Percentiles rank a stretch among this genome's conserved stretches.
These are phyloP conservation scores for Jimgerdemannia lactiflua DNA, from an alignment of 192 early-diverging fungal genomes.

Conservation along the genomic window DNA sequence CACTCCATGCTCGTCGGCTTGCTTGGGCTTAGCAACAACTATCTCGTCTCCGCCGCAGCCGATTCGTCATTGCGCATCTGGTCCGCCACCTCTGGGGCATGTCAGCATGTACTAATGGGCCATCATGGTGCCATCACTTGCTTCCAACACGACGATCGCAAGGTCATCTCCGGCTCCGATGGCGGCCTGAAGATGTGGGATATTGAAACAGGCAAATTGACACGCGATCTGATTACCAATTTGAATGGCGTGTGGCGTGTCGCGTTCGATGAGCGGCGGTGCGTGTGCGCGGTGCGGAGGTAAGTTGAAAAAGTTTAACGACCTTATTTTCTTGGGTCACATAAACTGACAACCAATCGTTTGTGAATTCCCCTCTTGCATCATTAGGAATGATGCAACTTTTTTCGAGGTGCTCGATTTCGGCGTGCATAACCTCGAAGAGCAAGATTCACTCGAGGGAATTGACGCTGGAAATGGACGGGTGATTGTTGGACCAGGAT, in stretches of 20 bases:
- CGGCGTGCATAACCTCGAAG: constrained; percentile 58
- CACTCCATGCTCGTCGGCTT: constrained; percentile 95
- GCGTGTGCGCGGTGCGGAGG: constrained; percentile 74
- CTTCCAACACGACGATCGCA: constrained; percentile 93
- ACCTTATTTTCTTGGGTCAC: not conserved
- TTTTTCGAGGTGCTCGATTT: constrained; percentile 87
- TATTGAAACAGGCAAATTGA: constrained; percentile 77
- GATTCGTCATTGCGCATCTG: constrained; percentile 94
- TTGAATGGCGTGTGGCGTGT: constrained; percentile 94
- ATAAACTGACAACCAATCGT: not conserved
- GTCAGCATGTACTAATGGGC: constrained; percentile 68
- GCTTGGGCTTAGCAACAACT: constrained; percentile 77
- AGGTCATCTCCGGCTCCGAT: constrained; percentile 94
- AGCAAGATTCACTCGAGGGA: constrained; percentile 21
- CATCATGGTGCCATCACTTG: constrained; percentile 94
- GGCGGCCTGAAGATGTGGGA: constrained; percentile 97
- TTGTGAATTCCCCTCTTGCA: constrained; percentile 1
- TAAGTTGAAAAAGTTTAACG: constrained; percentile 13
- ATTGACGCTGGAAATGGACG: not conserved
- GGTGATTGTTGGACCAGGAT: not conserved
- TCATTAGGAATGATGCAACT: constrained; percentile 43
- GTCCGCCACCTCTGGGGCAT: constrained; percentile 64
- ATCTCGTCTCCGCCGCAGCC: constrained; percentile 93
- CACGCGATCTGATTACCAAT: constrained; percentile 78
- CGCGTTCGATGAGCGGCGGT: constrained; percentile 85